Conservation (phyloP, 164 flowering plant genomes). For the Cinnamomum micranthum region DNA sequence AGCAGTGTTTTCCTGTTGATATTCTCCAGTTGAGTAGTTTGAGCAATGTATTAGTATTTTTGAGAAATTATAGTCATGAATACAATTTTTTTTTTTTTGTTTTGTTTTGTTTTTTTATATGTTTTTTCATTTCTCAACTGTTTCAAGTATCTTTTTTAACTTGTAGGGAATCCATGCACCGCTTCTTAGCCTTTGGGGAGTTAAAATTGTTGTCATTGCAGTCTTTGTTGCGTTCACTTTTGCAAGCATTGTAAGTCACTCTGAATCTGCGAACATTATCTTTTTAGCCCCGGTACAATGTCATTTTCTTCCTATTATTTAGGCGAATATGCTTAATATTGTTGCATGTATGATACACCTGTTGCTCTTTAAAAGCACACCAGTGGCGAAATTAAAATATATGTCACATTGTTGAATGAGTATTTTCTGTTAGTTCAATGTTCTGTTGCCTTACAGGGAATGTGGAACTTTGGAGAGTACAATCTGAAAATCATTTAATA, state of each 20-base stretch:
- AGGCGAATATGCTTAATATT: neutral
- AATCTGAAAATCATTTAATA: no score
- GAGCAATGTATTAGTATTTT: no score
- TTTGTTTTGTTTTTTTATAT: no score
- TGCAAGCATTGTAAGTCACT: conserved; percentile 86
- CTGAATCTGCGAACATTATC: neutral
- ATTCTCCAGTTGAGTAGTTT: no score
- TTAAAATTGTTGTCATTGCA: conserved; percentile 68
- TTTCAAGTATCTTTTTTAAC: conserved; percentile 1
- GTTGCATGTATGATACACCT: neutral
- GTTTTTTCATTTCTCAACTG: neutral
- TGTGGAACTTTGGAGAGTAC: no score
- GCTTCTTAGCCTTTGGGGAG: conserved; percentile 71
- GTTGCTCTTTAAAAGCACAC: neutral
- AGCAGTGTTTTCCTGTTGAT: no score
- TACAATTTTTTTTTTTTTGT: no score
- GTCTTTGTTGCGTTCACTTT: conserved; percentile 66
- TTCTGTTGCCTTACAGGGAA: no score
- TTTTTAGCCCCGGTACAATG: neutral
- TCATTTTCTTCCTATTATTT: neutral
- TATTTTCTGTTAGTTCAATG: no score
- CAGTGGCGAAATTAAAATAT: neutral
- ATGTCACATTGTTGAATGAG: no score
- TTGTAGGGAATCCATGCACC: conserved; percentile 93
- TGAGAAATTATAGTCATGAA: no score